Evolutionary conservation across 1,284 basidiomycete species (phyloP).

Genomic region (Athelia psychrophila): DNA sequence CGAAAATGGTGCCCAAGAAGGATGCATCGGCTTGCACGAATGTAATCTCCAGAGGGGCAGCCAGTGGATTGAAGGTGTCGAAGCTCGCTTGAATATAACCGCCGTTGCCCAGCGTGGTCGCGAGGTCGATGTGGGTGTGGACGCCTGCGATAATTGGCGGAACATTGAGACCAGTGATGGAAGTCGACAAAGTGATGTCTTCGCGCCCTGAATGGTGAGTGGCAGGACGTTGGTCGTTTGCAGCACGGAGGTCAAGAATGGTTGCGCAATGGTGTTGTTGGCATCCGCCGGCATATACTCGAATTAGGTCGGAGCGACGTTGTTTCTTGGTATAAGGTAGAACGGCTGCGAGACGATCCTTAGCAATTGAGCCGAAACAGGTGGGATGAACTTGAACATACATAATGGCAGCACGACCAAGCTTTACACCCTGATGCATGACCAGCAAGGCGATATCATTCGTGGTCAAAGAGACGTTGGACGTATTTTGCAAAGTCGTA

Average conservation of each 20-base stretch:
- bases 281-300: conserved; percentile 63
- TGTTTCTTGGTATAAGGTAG: conserved; percentile 58
- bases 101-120: no score
- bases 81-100: no score
- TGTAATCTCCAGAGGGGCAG: conserved; percentile 49
- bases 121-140: no score
- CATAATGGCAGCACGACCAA: conserved; percentile 59
- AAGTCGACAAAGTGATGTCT: conserved; percentile 48
- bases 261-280: conserved; percentile 65
- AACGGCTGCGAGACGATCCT: conserved; percentile 37
- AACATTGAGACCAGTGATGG: conserved; percentile 42
- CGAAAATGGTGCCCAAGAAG: conserved; percentile 49
- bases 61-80: conserved; percentile 51
- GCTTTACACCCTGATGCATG: conserved; percentile 48
- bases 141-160: conserved; percentile 41
- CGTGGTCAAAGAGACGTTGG: conserved; percentile 65
- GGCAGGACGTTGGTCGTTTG: conserved; percentile 44
- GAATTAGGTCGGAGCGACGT: conserved; percentile 56
- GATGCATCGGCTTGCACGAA: conserved; percentile 56
- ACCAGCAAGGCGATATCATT: conserved; percentile 59
- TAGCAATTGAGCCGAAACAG: neutral
- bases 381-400: conserved; percentile 29
- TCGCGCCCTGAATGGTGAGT: conserved; percentile 58
- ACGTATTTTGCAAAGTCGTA: conserved; percentile 60
- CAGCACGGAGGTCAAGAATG: conserved; percentile 54